Percentiles rank a stretch among this genome's conserved stretches.
These are phyloP conservation scores for Rhizopogon vulgaris DNA, from an alignment of 768 basidiomycete species.

Conservation along the genomic window DNA sequence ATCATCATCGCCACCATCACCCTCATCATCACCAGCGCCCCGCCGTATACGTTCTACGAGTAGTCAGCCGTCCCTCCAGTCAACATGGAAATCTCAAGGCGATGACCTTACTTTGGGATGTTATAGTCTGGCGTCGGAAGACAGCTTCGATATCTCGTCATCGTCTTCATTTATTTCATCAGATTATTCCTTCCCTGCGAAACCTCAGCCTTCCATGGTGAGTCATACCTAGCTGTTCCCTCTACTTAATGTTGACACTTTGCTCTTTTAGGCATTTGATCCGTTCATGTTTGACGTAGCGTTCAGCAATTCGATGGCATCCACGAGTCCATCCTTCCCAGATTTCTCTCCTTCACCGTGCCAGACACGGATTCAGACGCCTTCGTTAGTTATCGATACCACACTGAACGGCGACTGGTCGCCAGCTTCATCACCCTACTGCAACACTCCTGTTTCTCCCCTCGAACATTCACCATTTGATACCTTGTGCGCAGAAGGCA, in stretches of 20 bases:
- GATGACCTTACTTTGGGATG: conserved; percentile 2
- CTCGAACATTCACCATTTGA: conserved; percentile 25
- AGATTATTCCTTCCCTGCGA: conserved; percentile 21
- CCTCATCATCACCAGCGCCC: conserved; percentile 3
- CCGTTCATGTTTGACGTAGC: conserved; percentile 22
- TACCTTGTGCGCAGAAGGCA: conserved; percentile 12
- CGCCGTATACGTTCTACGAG: conserved; percentile 19
- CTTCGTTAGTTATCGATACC: conserved; percentile 36
- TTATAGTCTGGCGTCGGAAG: conserved; percentile 11
- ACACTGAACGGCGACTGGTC: conserved; percentile 36
- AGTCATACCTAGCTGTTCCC: conserved; percentile 16
- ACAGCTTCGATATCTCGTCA: conserved; percentile 26
- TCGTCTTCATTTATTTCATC: conserved; percentile 29
- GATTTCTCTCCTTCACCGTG: conserved; percentile 16
- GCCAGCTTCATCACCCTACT: conserved; percentile 35
- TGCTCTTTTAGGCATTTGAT: conserved; percentile 19
- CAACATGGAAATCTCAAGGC: conserved; percentile 1
- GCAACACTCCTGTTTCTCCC: conserved; percentile 37
- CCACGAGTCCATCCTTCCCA: conserved; percentile 10
- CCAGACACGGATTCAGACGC: conserved; percentile 19
- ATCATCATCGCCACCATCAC: too few relatives aligned
- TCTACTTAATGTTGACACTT: conserved; percentile 4
- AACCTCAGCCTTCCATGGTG: conserved; percentile 47
- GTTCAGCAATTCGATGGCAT: conserved; percentile 24
- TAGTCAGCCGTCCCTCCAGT: conserved; percentile 12